These are phyloP conservation scores for Rosa rugosa DNA, from an alignment of 306 rosid genomes.

Conservation along the genomic window DNA sequence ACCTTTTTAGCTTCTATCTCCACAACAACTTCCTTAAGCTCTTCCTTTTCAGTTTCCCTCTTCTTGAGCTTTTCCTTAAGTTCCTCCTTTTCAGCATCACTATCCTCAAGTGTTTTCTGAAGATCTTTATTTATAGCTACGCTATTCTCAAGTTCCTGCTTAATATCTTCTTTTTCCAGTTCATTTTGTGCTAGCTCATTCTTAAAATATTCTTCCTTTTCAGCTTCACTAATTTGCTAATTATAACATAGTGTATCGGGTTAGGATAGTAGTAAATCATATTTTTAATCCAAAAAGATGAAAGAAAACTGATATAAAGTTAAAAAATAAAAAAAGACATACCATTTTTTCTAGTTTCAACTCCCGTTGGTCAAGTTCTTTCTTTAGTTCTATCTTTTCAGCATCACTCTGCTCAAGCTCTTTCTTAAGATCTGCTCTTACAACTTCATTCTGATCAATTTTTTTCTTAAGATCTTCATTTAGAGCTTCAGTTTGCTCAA, in stretches of 20 bases:
- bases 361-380: background rate
- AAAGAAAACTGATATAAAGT: background rate
- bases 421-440: slow-evolving; percentile 24
- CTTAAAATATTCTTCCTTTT: background rate
- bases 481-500: slow-evolving; percentile 43
- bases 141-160: background rate
- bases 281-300: background rate
- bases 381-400: background rate
- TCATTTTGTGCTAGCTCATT: background rate
- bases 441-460: slow-evolving; percentile 32
- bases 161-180: background rate
- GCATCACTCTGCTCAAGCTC: background rate
- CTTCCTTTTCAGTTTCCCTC: background rate
- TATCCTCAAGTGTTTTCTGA: background rate
- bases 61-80: background rate
- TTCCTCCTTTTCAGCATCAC: background rate
- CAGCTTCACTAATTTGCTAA: background rate
- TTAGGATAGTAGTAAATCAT: background rate
- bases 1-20: background rate
- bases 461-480: slow-evolving; percentile 44
- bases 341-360: slow-evolving; percentile 43
- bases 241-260: background rate
- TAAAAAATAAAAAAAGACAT: slow-evolving; percentile 1
- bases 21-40: background rate
- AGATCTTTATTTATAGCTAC: background rate